Evolutionary conservation across 2,329 filamentous ascomycete species (phyloP).

Genomic region (Neurospora sp.): DNA sequence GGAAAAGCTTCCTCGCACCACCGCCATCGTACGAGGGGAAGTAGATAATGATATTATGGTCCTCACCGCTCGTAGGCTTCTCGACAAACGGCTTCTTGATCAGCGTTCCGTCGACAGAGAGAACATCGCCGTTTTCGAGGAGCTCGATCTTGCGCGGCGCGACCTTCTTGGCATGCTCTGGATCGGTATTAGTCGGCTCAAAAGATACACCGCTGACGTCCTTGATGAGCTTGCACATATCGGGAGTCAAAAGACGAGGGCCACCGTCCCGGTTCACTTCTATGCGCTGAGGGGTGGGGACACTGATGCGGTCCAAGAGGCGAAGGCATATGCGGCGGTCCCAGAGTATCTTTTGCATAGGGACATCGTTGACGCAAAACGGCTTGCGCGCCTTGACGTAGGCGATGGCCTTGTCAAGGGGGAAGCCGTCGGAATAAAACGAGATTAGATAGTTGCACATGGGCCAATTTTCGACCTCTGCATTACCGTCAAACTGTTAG

Average conservation of each 20-base stretch:
- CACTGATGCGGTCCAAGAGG: constrained; percentile 79
- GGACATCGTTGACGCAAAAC: constrained; percentile 94
- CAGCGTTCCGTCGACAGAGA: constrained; percentile 74
- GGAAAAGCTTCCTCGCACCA: constrained; percentile 83
- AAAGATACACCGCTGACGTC: constrained; percentile 70
- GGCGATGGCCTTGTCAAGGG: constrained; percentile 90
- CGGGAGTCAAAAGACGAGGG: constrained; percentile 65
- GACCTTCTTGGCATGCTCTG: constrained; percentile 38
- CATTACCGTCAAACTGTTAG: constrained; percentile 8
- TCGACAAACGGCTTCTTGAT: constrained; percentile 94
- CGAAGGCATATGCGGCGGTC: constrained; percentile 83
- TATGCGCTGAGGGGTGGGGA: constrained; percentile 78
- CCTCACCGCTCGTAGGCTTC: constrained; percentile 95
- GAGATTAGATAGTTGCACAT: constrained; percentile 94
- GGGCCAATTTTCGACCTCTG: constrained; percentile 89
- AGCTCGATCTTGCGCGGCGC: constrained; percentile 65
- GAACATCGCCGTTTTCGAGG: constrained; percentile 79
- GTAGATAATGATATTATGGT: constrained; percentile 98
- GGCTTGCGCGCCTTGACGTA: constrained; percentile 90
- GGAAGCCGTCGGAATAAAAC: constrained; percentile 97
- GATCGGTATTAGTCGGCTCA: constrained; percentile 59
- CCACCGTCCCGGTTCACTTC: constrained; percentile 93
- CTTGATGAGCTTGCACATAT: constrained; percentile 71
- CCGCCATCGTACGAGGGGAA: constrained; percentile 81
- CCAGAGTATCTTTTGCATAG: constrained; percentile 97